A percentile compares a stretch with the other conserved stretches of the same genome.
These are phyloP conservation scores for Polyporus tsugae DNA, from an alignment of 1,284 basidiomycete genomes.

Conservation along the genomic window DNA sequence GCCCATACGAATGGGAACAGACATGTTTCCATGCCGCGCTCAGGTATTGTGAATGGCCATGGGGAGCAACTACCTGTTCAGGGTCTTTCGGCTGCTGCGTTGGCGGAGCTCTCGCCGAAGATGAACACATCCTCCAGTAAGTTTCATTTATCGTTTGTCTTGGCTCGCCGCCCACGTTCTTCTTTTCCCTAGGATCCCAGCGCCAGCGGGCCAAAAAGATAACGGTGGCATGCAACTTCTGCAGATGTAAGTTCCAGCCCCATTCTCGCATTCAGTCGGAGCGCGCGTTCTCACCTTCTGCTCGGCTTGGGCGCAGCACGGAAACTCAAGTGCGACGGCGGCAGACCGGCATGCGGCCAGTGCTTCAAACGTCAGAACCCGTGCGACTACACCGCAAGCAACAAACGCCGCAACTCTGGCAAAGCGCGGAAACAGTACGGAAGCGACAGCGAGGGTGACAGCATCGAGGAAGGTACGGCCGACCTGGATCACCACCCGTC, in stretches of 20 bases:
- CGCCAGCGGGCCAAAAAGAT: conserved; percentile 77
- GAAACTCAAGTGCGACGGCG: conserved; percentile 86
- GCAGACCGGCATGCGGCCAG: conserved; percentile 79
- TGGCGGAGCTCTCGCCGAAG: conserved; percentile 45
- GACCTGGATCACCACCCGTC: conserved; percentile 57
- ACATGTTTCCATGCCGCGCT: conserved; percentile 57
- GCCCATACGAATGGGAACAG: conserved; percentile 53
- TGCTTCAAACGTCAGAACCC: conserved; percentile 77
- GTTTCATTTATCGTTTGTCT: conserved; percentile 24
- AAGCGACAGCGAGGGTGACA: conserved; percentile 71
- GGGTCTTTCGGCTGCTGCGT: conserved; percentile 30
- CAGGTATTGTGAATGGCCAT: conserved; percentile 28
- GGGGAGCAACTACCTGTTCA: conserved; percentile 37
- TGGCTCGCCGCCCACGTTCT: conserved; percentile 22
- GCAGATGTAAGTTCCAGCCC: conserved; percentile 68
- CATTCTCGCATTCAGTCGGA: conserved; percentile 15
- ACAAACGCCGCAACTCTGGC: conserved; percentile 70
- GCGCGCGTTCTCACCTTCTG: conserved; percentile 29
- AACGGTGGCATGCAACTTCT: conserved; percentile 86
- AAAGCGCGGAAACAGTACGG: conserved; percentile 60
- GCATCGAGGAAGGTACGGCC: conserved; percentile 53
- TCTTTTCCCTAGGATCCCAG: conserved; percentile 48
- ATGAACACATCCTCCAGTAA: conserved; percentile 43
- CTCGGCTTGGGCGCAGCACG: conserved; percentile 56
- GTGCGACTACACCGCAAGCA: conserved; percentile 82